A percentile compares a stretch with the other conserved stretches of the same genome.
phyloP scores from a whole-genome alignment of 108 stramenopile species.

The Fragilaria radians region DNA sequence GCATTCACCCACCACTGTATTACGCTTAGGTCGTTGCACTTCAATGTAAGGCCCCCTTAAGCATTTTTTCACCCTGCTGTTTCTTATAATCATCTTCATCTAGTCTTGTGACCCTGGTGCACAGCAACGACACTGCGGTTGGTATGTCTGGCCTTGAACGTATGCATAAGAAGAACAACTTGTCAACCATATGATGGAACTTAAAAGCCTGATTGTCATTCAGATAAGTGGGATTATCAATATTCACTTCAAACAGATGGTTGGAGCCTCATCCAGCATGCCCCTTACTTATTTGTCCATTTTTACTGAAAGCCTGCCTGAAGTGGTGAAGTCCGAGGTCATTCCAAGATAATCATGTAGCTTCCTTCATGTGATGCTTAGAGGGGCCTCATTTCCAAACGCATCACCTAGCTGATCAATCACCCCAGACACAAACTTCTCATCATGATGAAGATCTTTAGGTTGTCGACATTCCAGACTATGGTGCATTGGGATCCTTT shows the following conservation, averaged over 20 bases:
- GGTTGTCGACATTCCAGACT: constrained; percentile 27
- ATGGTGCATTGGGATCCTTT: constrained; percentile 29
- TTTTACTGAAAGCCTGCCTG: not conserved
- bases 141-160: constrained; percentile 33
- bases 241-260: constrained; percentile 12
- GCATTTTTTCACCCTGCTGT: constrained; percentile 21
- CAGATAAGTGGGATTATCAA: constrained; percentile 4
- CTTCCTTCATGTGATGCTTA: constrained; percentile 24
- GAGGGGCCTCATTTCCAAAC: constrained; percentile 5
- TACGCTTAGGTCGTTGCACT: not conserved
- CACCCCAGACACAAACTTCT: not conserved
- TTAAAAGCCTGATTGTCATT: not conserved
- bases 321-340: constrained; percentile 13
- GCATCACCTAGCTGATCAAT: not conserved
- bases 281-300: constrained; percentile 20
- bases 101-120: constrained; percentile 8
- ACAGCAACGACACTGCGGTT: constrained; percentile 11
- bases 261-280: constrained; percentile 11
- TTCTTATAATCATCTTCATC: constrained; percentile 22
- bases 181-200: constrained; percentile 9
- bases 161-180: constrained; percentile 23
- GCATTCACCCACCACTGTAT: constrained; percentile 17
- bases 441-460: constrained; percentile 14
- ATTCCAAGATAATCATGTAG: constrained; percentile 37
- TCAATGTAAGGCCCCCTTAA: constrained; percentile 10